phyloP scores from a whole-genome alignment of 352 stramenopile species.

The Phytophthora fragariae region DNA sequence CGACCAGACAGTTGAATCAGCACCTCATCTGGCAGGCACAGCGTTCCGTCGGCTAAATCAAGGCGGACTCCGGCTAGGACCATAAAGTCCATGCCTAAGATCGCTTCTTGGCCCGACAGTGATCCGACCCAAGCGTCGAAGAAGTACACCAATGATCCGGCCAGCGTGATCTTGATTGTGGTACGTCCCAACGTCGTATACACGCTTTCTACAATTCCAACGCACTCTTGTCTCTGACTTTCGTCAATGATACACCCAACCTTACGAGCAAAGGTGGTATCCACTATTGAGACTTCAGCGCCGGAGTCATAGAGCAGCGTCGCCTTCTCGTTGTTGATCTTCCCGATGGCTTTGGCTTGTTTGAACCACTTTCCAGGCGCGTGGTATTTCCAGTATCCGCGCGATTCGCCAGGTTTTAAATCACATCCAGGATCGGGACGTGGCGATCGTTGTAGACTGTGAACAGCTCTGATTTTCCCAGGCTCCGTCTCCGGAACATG shows the following conservation, averaged over 20 bases:
- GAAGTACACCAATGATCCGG: slow-evolving; percentile 15
- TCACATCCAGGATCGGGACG: no score
- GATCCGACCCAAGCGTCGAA: slow-evolving; percentile 23
- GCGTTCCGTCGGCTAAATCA: slow-evolving; percentile 13
- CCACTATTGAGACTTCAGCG: slow-evolving; percentile 30
- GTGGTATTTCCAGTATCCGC: slow-evolving; percentile 24
- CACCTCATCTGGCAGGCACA: slow-evolving; percentile 14
- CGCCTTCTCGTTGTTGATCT: slow-evolving; percentile 28
- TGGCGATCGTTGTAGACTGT: no score
- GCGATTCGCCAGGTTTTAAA: slow-evolving; percentile 19
- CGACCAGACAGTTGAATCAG: not conserved
- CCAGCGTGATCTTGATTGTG: slow-evolving; percentile 26
- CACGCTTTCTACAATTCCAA: slow-evolving; percentile 1
- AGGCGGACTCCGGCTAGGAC: slow-evolving; percentile 5
- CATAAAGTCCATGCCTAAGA: slow-evolving; percentile 34
- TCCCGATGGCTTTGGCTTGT: slow-evolving; percentile 26
- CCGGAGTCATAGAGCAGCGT: slow-evolving; percentile 30
- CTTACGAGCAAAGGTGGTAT: slow-evolving; percentile 33
- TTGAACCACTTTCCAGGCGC: slow-evolving; percentile 26
- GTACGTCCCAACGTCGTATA: slow-evolving; percentile 8
- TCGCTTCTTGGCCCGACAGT: slow-evolving; percentile 16
- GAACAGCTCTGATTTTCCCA: no score
- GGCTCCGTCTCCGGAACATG: no score
- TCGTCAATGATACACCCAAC: slow-evolving; percentile 26
- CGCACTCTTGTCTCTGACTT: slow-evolving; percentile 11